phyloP scores from a whole-genome alignment of 2,329 filamentous ascomycete genomes.

The Colletotrichum lupini region DNA sequence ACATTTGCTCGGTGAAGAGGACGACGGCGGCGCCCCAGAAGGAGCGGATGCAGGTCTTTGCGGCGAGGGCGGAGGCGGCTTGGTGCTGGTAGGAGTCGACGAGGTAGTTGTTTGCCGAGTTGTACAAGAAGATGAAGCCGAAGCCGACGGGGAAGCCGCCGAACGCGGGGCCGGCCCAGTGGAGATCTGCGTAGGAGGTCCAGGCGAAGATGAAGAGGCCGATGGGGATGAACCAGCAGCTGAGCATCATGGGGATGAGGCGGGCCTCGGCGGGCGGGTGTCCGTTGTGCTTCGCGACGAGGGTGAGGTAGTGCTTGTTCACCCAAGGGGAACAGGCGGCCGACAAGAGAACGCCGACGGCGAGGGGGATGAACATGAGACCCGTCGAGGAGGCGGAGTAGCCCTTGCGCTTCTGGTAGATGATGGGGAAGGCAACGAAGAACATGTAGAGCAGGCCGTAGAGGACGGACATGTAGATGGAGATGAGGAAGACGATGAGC shows the following conservation, averaged over 20 bases:
- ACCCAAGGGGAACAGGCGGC: conserved; percentile 76
- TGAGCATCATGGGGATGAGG: conserved; percentile 84
- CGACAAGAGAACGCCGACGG: conserved; percentile 77
- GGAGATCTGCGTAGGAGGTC: conserved; percentile 71
- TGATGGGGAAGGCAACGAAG: conserved; percentile 75
- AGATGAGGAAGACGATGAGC: conserved; percentile 86
- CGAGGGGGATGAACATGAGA: conserved; percentile 88
- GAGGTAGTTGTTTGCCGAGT: conserved; percentile 80
- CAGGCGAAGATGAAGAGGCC: conserved; percentile 70
- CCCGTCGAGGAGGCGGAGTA: conserved; percentile 80
- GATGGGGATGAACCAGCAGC: conserved; percentile 76
- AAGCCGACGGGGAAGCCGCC: conserved; percentile 80
- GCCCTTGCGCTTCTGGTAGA: conserved; percentile 84
- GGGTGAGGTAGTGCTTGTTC: conserved; percentile 82
- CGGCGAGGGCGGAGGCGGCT: conserved; percentile 83
- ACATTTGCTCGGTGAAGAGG: conserved; percentile 87
- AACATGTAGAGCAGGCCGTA: conserved; percentile 83
- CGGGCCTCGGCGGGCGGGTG: conserved; percentile 81
- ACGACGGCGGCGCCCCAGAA: conserved; percentile 85
- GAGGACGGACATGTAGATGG: conserved; percentile 86
- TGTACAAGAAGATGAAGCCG: conserved; percentile 87
- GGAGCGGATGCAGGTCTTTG: conserved; percentile 82
- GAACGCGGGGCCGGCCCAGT: conserved; percentile 78
- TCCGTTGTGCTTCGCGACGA: conserved; percentile 72
- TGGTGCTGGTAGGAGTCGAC: conserved; percentile 74